Evolutionary conservation across 1,284 basidiomycete species (phyloP).

Genomic region (Ceratobasidium sp.): DNA sequence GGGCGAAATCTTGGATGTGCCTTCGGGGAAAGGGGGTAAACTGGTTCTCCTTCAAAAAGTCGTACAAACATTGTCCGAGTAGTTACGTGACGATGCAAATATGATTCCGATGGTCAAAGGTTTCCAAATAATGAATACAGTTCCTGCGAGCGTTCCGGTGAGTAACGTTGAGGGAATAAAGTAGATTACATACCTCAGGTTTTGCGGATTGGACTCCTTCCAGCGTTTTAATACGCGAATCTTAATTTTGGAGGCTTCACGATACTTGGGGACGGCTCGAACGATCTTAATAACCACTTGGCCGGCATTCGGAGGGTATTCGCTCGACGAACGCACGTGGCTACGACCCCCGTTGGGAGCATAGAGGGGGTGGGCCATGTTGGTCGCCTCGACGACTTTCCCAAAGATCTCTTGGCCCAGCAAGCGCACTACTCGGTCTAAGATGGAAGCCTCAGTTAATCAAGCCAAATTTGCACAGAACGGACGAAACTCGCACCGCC

Average conservation of each 20-base stretch:
- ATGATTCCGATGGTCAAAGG: constrained; percentile 98
- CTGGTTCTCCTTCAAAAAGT: constrained; percentile 98
- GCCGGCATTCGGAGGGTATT: constrained; percentile 54
- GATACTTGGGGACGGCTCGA: constrained; percentile 94
- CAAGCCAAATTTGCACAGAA: background rate
- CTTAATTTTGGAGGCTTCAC: constrained; percentile 99
- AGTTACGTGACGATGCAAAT: constrained; percentile 98
- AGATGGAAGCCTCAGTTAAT: background rate
- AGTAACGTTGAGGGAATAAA: constrained; percentile 47
- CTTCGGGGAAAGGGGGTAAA: constrained; percentile 96
- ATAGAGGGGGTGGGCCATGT: constrained; percentile 69
- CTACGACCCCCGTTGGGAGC: constrained; percentile 46
- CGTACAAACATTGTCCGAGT: constrained; percentile 97
- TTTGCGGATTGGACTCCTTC: constrained; percentile 89
- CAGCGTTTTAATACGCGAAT: constrained; percentile 94
- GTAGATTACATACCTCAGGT: constrained; percentile 79
- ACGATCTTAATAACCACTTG: constrained; percentile 99
- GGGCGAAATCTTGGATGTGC: constrained; percentile 96
- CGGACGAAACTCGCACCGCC: constrained; percentile 73
- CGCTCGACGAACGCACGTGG: constrained; percentile 29
- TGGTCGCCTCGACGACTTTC: constrained; percentile 96
- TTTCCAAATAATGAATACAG: constrained; percentile 96
- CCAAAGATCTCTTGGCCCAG: constrained; percentile 99
- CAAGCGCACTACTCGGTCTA: constrained; percentile 90
- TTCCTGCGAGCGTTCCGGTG: constrained; percentile 70